Percentiles rank a stretch among this genome's conserved stretches.
Evolutionary conservation across 371 early-diverging fungal genomes (phyloP).

Genomic region (Haplosporangium sp.): DNA sequence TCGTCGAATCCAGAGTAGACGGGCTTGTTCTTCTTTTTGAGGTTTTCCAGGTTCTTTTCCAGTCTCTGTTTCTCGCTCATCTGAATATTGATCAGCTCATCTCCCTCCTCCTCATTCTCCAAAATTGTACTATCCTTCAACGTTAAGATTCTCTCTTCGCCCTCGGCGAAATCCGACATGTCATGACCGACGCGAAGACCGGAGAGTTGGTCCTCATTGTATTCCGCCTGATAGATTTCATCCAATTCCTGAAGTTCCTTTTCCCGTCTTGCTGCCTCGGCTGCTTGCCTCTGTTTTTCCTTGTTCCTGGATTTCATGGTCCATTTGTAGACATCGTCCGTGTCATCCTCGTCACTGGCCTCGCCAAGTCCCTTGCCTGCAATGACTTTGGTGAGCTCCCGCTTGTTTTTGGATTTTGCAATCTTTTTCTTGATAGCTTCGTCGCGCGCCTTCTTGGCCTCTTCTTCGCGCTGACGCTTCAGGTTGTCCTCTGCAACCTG

Average conservation of each 20-base stretch:
- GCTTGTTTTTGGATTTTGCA: constrained; percentile 71
- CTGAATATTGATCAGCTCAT: constrained; percentile 78
- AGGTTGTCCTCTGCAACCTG: constrained; percentile 75
- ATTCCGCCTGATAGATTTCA: constrained; percentile 28
- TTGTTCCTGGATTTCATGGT: constrained; percentile 64
- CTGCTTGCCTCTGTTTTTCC: constrained; percentile 56
- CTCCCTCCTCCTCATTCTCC: constrained; percentile 78
- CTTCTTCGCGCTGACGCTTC: constrained; percentile 62
- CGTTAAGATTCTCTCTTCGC: constrained; percentile 85
- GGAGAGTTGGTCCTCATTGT: constrained; percentile 64
- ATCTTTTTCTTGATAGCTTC: constrained; percentile 63
- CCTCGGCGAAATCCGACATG: constrained; percentile 75
- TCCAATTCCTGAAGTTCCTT: constrained; percentile 55
- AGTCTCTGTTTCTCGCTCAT: constrained; percentile 76
- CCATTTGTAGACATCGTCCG: constrained; percentile 67
- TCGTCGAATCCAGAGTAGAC: constrained; percentile 86
- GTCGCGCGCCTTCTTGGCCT: constrained; percentile 60
- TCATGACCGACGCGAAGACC: constrained; percentile 87
- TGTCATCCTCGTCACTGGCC: constrained; percentile 68
- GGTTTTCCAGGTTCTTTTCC: constrained; percentile 80
- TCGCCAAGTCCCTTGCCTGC: constrained; percentile 81
- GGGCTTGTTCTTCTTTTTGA: constrained; percentile 73
- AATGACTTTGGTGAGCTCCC: constrained; percentile 67
- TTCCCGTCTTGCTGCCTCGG: constrained; percentile 62
- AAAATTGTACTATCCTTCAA: constrained; percentile 85